A percentile compares a stretch with the other conserved stretches of the same genome.
Conservation (phyloP, 2,329 filamentous ascomycete genomes). For the Erysiphe pulchra region DNA sequence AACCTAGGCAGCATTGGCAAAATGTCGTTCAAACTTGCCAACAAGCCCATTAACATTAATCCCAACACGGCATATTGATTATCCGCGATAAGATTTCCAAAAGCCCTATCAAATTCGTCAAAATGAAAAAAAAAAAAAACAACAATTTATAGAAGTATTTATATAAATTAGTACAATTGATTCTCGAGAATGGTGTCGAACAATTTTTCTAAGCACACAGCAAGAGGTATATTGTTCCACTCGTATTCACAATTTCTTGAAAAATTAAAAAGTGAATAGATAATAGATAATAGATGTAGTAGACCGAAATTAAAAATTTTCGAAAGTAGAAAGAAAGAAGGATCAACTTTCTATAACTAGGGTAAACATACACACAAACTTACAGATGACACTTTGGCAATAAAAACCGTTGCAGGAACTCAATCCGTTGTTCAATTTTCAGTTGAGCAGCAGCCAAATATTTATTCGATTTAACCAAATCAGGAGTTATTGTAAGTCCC, state of each 20-base stretch:
- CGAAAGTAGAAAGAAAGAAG: no score
- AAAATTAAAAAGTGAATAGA: no score
- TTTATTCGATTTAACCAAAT: not conserved
- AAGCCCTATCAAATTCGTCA: constrained; percentile 20
- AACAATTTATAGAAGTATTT: not conserved
- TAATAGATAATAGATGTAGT: no score
- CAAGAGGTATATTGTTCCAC: no score
- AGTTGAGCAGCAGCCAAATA: constrained; percentile 12
- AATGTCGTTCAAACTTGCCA: constrained; percentile 30
- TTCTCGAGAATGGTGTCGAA: no score
- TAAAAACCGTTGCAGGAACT: constrained; percentile 18
- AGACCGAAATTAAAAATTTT: no score
- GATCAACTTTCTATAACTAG: no score
- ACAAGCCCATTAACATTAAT: constrained; percentile 35
- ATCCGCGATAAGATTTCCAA: constrained; percentile 45
- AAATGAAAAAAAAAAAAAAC: no score
- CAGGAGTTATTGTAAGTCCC: no score
- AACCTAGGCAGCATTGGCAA: constrained; percentile 14
- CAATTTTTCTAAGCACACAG: no score
- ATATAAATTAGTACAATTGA: no score
- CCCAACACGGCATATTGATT: constrained; percentile 48
- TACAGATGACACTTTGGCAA: constrained; percentile 21
- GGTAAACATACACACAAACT: constrained; percentile 8
- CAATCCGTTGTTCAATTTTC: constrained; percentile 10
- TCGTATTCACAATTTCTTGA: no score